phyloP scores from a whole-genome alignment of 805 yeast genomes.

The Priceomyces medius region DNA sequence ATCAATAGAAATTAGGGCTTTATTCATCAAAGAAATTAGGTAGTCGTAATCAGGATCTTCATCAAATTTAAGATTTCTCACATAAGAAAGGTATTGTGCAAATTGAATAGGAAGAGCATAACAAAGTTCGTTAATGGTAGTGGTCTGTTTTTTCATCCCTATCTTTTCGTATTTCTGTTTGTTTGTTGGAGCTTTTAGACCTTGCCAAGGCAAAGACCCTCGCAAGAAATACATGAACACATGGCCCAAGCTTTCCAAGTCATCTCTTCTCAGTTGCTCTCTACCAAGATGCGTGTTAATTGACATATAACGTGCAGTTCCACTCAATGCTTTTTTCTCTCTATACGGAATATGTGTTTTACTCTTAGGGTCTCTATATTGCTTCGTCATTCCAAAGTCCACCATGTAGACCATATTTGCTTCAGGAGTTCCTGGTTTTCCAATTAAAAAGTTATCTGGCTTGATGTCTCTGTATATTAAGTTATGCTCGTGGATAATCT shows the following conservation, averaged over 20 bases:
- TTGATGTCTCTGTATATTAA: conserved; percentile 94
- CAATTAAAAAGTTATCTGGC: conserved; percentile 95
- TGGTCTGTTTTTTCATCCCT: conserved; percentile 92
- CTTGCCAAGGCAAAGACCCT: conserved; percentile 98
- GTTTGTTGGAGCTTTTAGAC: conserved; percentile 95
- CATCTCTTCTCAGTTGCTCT: conserved; percentile 96
- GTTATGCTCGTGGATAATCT: conserved; percentile 83
- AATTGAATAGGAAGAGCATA: conserved; percentile 89
- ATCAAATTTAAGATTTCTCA: conserved; percentile 86
- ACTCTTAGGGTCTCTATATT: conserved; percentile 94
- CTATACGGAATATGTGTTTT: conserved; percentile 95
- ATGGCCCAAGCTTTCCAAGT: conserved; percentile 93
- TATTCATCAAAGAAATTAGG: conserved; percentile 71
- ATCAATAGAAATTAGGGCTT: conserved; percentile 70
- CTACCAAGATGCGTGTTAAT: conserved; percentile 96
- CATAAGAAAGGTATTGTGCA: conserved; percentile 86
- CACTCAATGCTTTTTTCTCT: conserved; percentile 92
- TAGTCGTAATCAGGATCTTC: conserved; percentile 94
- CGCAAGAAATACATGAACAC: conserved; percentile 92
- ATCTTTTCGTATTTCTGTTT: conserved; percentile 97
- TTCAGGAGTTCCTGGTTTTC: conserved; percentile 79
- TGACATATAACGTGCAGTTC: conserved; percentile 98
- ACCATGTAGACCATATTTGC: conserved; percentile 86
- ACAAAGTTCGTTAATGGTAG: conserved; percentile 82
- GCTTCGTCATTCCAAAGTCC: conserved; percentile 99